phyloP scores from a whole-genome alignment of 169 alveolate species.

The Cryptosporidium xiaoi region DNA sequence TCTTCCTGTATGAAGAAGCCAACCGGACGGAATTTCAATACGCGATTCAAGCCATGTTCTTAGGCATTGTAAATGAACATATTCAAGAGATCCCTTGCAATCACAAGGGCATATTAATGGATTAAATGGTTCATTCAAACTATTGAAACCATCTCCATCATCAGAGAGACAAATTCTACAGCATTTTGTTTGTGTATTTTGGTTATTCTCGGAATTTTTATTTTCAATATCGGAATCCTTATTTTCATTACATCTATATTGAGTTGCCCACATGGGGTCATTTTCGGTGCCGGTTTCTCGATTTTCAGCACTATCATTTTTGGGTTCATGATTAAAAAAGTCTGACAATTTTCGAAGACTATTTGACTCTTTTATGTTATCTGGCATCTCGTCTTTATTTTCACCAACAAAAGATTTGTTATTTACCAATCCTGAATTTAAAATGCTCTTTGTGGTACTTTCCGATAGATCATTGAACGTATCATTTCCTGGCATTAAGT shows the following conservation, averaged over 20 bases:
- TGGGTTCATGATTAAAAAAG: background rate
- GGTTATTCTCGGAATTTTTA: background rate
- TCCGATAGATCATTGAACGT: background rate
- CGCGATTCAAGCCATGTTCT: conserved; percentile 89
- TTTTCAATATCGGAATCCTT: background rate
- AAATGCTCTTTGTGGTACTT: background rate
- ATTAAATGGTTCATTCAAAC: conserved; percentile 54
- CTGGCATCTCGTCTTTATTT: background rate
- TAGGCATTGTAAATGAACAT: conserved; percentile 94
- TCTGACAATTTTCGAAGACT: background rate
- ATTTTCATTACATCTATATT: background rate
- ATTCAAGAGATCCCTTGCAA: conserved; percentile 92
- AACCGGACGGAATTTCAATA: conserved; percentile 52
- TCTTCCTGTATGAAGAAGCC: conserved; percentile 57
- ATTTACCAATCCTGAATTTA: background rate
- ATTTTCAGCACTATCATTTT: too few relatives aligned
- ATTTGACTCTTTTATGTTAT: background rate
- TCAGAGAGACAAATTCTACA: conserved; percentile 65
- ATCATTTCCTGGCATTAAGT: background rate
- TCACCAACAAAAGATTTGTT: background rate
- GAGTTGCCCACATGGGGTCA: background rate
- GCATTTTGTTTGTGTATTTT: conserved; percentile 7
- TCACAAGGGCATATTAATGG: conserved; percentile 92
- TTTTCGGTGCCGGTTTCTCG: too few relatives aligned
- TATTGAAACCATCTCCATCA: conserved; percentile 59